Evolutionary conservation across 768 basidiomycete species (phyloP), one percentile per base, ranked within the genome.

Genomic region (Leccinum olivaceopallidum): DNA sequence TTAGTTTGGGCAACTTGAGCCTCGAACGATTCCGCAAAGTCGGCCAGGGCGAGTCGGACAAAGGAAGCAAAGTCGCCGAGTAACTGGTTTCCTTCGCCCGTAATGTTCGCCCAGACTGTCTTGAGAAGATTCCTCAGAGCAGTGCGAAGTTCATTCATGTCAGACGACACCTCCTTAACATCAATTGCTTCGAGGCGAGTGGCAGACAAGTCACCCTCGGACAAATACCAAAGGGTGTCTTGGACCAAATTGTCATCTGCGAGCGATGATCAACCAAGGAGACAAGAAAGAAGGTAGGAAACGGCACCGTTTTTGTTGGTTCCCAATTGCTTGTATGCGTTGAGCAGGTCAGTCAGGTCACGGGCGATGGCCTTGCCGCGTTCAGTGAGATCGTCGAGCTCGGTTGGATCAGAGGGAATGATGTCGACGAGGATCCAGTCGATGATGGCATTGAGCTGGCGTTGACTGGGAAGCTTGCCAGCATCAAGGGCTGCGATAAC

Each of bases 401-500:
- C 59, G 1, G 74, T 60, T 5, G 79, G 76, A 49, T 85, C 79
- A 24, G 79, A 72, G 44, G 79, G 76, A 8, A 83, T 71, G 60
- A 80, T 76, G 37, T 82, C 77, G 13, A 77, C 67, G 44, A 84
- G 82, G 51, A 84, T 66, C 78, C 80, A 85, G 67, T 88, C 83
- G 63, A 88, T 79, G 67, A 81, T 78, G 0, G 68, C 67, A 61
- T 79, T 78, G 42, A 83, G 64, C 67, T 91, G 89, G 30, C 80
- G 71, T 12, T 88, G 85, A 2, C 79, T 79, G 18, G 89, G 89
- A 5, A 89, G 75, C 68, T 91, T 91, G 22, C 87, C 87, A 18
- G 88, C 87, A 62, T 85, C 81, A 65, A 90, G 73, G 8, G 89
- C 89, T 52, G 86, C 89, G 59, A 87, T 69, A 26, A 89, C 66